Evolutionary conservation across 352 stramenopile genomes (phyloP).

Genomic region (Pythium aquatile): DNA sequence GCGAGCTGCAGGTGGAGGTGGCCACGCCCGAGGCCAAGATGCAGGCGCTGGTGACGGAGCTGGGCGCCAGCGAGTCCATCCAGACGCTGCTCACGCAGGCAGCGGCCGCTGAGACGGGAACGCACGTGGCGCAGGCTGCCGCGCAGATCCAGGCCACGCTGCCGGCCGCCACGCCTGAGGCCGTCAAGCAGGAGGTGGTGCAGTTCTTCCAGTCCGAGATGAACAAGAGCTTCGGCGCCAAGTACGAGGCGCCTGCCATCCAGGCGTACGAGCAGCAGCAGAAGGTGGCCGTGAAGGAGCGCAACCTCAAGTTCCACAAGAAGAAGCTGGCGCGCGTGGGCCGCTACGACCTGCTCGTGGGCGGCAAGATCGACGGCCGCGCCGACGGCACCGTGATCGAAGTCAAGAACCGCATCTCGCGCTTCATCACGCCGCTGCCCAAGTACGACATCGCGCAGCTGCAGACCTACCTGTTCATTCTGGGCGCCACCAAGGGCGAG

Average conservation of each 20-base stretch:
- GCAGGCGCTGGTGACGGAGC: conserved; percentile 47
- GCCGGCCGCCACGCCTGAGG: conserved; percentile 40
- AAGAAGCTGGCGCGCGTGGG: conserved; percentile 53
- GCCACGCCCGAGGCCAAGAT: conserved; percentile 54
- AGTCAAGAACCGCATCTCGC: conserved; percentile 79
- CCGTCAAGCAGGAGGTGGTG: conserved; percentile 63
- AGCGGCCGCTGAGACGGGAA: conserved; percentile 40
- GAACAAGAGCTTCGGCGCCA: conserved; percentile 73
- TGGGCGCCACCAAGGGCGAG: conserved; percentile 62
- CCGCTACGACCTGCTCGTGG: conserved; percentile 59
- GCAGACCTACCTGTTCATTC: conserved; percentile 85
- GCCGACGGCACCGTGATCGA: conserved; percentile 78
- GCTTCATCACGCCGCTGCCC: conserved; percentile 70
- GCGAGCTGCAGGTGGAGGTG: conserved; percentile 45
- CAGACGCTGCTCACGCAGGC: conserved; percentile 57
- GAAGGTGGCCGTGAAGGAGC: conserved; percentile 57
- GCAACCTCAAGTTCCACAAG: conserved; percentile 77
- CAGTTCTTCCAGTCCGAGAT: conserved; percentile 76
- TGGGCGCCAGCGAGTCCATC: conserved; percentile 56
- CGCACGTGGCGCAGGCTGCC: conserved; percentile 36
- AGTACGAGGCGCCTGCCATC: conserved; percentile 66
- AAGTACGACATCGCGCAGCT: conserved; percentile 81
- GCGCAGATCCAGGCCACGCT: conserved; percentile 51
- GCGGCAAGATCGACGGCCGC: conserved; percentile 82
- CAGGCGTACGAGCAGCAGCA: conserved; percentile 62